Evolutionary conservation across 2,329 filamentous ascomycete genomes (phyloP).

Genomic region (Fusarium xyrophilum): DNA sequence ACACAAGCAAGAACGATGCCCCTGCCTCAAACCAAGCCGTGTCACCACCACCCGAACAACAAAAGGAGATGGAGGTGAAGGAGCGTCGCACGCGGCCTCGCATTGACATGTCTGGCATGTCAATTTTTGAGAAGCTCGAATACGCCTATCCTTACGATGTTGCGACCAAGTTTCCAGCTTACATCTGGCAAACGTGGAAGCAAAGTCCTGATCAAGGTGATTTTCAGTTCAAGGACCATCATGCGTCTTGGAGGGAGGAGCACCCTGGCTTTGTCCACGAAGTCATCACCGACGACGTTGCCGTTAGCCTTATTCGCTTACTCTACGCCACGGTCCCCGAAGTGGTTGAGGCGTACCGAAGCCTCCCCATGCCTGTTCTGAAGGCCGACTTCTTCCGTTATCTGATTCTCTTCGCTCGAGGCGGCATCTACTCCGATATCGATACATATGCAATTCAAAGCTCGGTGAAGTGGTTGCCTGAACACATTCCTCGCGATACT

Average conservation of each 20-base stretch:
- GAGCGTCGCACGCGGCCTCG: constrained; percentile 51
- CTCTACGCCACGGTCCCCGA: constrained; percentile 85
- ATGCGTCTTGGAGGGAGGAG: constrained; percentile 86
- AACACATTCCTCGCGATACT: constrained; percentile 74
- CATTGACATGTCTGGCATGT: constrained; percentile 73
- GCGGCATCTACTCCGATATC: constrained; percentile 84
- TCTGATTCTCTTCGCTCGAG: constrained; percentile 68
- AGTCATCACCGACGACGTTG: constrained; percentile 91
- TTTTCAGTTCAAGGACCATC: constrained; percentile 82
- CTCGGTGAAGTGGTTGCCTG: constrained; percentile 86
- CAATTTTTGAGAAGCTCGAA: constrained; percentile 79
- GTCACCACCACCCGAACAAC: constrained; percentile 20
- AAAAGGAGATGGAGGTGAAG: constrained; percentile 32
- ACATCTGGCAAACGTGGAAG: constrained; percentile 99
- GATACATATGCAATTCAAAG: constrained; percentile 87
- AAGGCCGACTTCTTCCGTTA: constrained; percentile 84
- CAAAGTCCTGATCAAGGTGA: constrained; percentile 76
- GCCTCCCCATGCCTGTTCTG: constrained; percentile 75
- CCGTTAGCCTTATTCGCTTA: constrained; percentile 79
- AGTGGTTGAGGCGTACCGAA: constrained; percentile 76
- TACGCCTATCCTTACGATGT: constrained; percentile 96
- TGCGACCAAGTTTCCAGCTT: constrained; percentile 88
- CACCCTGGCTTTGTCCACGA: constrained; percentile 96
- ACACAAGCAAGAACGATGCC: constrained; percentile 29
- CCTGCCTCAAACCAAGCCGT: constrained; percentile 33